Conservation (phyloP, 2,329 filamentous ascomycete species). For the Colletotrichum magnum region DNA sequence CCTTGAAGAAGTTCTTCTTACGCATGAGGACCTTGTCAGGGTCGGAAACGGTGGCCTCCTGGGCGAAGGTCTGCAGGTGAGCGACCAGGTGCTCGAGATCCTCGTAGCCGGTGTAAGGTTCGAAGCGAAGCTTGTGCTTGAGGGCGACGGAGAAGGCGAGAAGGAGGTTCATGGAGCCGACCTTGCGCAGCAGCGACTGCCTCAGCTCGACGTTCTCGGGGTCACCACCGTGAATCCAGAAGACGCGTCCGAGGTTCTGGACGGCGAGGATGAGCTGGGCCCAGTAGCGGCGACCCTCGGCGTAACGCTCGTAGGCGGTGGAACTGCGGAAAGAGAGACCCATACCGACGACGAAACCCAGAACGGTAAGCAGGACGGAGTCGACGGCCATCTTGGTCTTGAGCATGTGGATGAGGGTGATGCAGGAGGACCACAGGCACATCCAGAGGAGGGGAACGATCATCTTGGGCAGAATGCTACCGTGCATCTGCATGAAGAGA, state of each 20-base stretch:
- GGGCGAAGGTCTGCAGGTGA: conserved; percentile 83
- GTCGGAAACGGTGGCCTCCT: conserved; percentile 59
- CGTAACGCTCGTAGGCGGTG: conserved; percentile 82
- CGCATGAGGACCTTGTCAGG: conserved; percentile 49
- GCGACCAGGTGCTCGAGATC: conserved; percentile 79
- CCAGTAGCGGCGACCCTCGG: conserved; percentile 76
- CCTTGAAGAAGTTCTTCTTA: conserved; percentile 71
- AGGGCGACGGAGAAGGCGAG: conserved; percentile 83
- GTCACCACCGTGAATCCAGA: conserved; percentile 85
- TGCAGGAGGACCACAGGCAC: conserved; percentile 74
- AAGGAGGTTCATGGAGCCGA: conserved; percentile 83
- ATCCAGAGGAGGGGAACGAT: conserved; percentile 77
- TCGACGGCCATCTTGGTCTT: conserved; percentile 55
- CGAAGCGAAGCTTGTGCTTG: conserved; percentile 87
- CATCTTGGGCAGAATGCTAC: conserved; percentile 81
- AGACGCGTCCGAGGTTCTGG: conserved; percentile 79
- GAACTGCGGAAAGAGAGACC: conserved; percentile 83
- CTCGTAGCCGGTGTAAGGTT: conserved; percentile 83
- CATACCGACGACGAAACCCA: conserved; percentile 86
- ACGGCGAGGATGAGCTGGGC: conserved; percentile 72
- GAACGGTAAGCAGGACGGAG: conserved; percentile 78
- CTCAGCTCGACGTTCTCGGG: conserved; percentile 66
- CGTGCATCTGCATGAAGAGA: conserved; percentile 81
- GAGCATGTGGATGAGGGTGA: conserved; percentile 69
- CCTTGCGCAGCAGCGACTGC: conserved; percentile 77